Evolutionary conservation across 2,329 filamentous ascomycete genomes (phyloP), one percentile per base, ranked within the genome.

Genomic region (Cercospora brassicicola): DNA sequence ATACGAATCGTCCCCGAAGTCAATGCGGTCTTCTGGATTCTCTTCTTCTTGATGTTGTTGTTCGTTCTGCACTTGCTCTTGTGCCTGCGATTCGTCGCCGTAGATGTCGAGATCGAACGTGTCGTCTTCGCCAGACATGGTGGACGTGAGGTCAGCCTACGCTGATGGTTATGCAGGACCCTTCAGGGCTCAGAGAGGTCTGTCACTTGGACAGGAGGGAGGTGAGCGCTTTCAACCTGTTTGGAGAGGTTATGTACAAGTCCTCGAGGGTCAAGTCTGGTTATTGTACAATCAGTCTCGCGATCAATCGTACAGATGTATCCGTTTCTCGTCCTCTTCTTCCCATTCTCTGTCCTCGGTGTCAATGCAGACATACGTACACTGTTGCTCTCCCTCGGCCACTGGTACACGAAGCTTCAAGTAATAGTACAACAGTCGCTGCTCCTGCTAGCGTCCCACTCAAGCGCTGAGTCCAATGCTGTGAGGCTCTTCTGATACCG

Each of bases 61-160:
- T 59, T 76, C 69, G 51, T 69, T 69, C n/a, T 68, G 72, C 26
- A 78, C 62, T 31, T 62, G 48, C 18, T 68, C 67, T 53, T 64
- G 65, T 36, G 65, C 74, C 33, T 74, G 71, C 36, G 76, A 79
- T 62, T 88, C 86, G 75, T 90, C 87, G 71, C 88, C 88, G 76
- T 90, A 90, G 80, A 90, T 89, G 78, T 90, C 88, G 82, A 90
- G 89, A 74, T 90, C 88, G 83, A 90, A 90, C 76, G 88, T 89
- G 79, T 90, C 88, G 80, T 89, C 88, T 78, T 89, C 87, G 76
- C 86, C 83, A 78, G 76, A 76, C 76, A 78, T 78, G 61, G 18
- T 76, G 56, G 61, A 51, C 3, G 53, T 31, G 26, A 31, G 65
- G 67, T 60, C 62, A 64, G 59, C 64, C 61, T 65, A 56, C 53